phyloP scores from a whole-genome alignment of 176 grass and related monocot genomes.

The Coix lacrymajobi region DNA sequence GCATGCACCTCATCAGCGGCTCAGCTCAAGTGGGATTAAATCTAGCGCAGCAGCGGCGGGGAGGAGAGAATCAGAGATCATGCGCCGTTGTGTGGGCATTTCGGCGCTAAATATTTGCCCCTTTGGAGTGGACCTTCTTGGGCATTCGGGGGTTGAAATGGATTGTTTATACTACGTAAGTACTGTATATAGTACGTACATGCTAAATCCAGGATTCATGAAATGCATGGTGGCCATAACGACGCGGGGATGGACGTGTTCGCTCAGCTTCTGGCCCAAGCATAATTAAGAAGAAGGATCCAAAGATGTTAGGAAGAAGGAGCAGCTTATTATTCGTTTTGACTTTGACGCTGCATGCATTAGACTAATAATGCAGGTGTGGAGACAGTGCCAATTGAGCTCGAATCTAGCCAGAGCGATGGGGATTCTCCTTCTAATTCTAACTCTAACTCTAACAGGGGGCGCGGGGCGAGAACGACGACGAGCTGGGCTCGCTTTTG shows the following conservation, averaged over 20 bases:
- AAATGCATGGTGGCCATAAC: no score
- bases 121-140: neutral
- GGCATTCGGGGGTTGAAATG: neutral
- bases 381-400: neutral
- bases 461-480: neutral
- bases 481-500: neutral
- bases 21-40: slow-evolving; percentile 33
- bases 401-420: slow-evolving; percentile 25
- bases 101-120: neutral
- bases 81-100: neutral
- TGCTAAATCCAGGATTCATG: slow-evolving; percentile 9
- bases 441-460: no score
- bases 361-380: neutral
- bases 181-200: no score
- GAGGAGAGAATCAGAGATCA: slow-evolving; percentile 23
- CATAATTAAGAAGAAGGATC: neutral
- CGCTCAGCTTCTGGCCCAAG: no score
- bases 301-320: neutral
- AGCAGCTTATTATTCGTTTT: neutral
- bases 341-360: neutral
- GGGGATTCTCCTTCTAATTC: neutral
- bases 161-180: neutral
- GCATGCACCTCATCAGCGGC: slow-evolving; percentile 21
- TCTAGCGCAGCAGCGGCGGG: neutral
- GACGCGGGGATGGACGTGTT: no score